Percentiles rank a stretch among this genome's conserved stretches.
Conservation (phyloP, 805 yeast species). For the Spathaspora sp. region DNA sequence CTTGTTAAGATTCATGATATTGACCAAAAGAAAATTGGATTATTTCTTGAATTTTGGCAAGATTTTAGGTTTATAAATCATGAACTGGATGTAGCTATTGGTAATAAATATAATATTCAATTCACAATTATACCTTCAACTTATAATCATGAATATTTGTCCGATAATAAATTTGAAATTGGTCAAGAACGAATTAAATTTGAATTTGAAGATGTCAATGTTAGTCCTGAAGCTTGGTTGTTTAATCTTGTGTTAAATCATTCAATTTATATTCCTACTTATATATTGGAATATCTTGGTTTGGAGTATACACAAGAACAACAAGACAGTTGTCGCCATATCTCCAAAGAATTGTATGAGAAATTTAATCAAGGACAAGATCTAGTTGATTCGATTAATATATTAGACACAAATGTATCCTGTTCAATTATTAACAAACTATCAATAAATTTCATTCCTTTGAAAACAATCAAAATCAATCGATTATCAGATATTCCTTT, state of each 20-base stretch:
- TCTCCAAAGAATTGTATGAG: constrained; percentile 1
- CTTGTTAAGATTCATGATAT: constrained; percentile 23
- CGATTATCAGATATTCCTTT: constrained; percentile 20
- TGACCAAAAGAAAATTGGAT: constrained; percentile 21
- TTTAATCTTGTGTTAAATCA: constrained; percentile 22
- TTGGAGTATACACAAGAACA: background rate
- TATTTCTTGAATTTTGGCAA: constrained; percentile 34
- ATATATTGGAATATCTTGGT: constrained; percentile 29
- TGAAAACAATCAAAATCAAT: constrained; percentile 19
- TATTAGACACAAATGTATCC: background rate
- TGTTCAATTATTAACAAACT: constrained; percentile 8
- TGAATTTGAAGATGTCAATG: constrained; percentile 6
- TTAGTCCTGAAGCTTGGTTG: constrained; percentile 16
- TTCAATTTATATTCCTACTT: constrained; percentile 23
- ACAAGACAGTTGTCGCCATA: background rate
- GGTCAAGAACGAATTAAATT: constrained; percentile 10
- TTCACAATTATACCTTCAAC: constrained; percentile 16
- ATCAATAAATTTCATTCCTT: constrained; percentile 16
- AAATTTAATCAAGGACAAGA: constrained; percentile 5
- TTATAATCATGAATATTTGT: constrained; percentile 14
- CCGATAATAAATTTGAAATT: constrained; percentile 11
- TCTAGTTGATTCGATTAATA: constrained; percentile 2
- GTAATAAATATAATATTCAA: constrained; percentile 17
- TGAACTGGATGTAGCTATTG: constrained; percentile 11
- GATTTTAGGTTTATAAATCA: constrained; percentile 26